A percentile compares a stretch with the other conserved stretches of the same genome.
Conservation (phyloP, 208 protist genomes). For the Trypanosoma melophagium region DNA sequence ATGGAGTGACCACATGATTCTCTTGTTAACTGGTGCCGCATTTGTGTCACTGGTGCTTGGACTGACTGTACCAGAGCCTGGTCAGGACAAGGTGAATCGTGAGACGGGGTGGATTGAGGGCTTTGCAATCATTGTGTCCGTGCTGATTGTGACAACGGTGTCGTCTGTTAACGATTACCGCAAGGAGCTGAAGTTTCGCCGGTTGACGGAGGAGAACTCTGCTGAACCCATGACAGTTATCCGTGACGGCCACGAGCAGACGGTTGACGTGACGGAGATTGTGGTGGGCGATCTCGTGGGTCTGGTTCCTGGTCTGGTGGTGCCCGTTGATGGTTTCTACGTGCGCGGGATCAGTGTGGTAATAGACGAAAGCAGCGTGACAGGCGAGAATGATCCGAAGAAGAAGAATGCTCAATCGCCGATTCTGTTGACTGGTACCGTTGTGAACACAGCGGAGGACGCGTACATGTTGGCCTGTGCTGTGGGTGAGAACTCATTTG, state of each 20-base stretch:
- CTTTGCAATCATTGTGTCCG: slow-evolving; percentile 94
- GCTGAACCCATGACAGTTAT: slow-evolving; percentile 86
- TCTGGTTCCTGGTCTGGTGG: slow-evolving; percentile 84
- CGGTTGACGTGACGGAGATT: slow-evolving; percentile 93
- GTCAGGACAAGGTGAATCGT: slow-evolving; percentile 61
- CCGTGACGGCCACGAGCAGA: slow-evolving; percentile 78
- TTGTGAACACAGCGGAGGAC: slow-evolving; percentile 85
- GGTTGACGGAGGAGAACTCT: slow-evolving; percentile 91
- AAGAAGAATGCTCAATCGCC: slow-evolving; percentile 67
- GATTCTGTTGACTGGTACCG: slow-evolving; percentile 89
- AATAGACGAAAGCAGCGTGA: slow-evolving; percentile 93
- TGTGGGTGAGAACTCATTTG: slow-evolving; percentile 92
- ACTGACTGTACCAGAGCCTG: slow-evolving; percentile 70
- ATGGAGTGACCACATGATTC: slow-evolving; percentile 84
- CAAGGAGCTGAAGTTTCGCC: slow-evolving; percentile 95
- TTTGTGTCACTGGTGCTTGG: slow-evolving; percentile 74
- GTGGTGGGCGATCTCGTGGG: slow-evolving; percentile 95
- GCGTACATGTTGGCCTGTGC: slow-evolving; percentile 89
- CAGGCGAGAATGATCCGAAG: slow-evolving; percentile 90
- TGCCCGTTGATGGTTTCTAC: slow-evolving; percentile 94
- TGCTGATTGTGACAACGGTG: slow-evolving; percentile 93
- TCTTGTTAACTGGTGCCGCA: slow-evolving; percentile 61
- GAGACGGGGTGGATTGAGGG: slow-evolving; percentile 96
- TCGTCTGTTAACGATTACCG: slow-evolving; percentile 94
- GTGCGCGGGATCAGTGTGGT: slow-evolving; percentile 74